Base-by-base conservation (phyloP, 2,329 filamentous ascomycete species). In the Pseudocercospora macadamiae region DNA sequence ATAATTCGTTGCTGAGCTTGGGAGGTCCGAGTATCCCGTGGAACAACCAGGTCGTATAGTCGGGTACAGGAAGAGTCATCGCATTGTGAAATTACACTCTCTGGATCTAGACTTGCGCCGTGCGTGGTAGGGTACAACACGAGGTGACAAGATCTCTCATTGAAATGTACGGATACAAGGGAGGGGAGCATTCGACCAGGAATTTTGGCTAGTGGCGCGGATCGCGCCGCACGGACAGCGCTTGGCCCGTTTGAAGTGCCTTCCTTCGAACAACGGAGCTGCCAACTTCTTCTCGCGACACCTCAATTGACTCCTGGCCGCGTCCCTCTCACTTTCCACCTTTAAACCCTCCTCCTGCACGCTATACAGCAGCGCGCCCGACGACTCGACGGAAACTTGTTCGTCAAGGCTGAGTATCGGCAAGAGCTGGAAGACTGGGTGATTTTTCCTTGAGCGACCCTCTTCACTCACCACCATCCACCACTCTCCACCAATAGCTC, bases 361-460 rank as follows among this genome's bases (percentile, higher is more conserved):
- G 21, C 23, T 26, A n/a, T n/a, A n/a, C n/a, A n/a, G n/a, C n/a
- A n/a, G n/a, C 42, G 26, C 4, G 42, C 42, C 19, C 42, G 23
- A 16, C 42, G 21, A 45, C 39, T n/a, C 21, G 42, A 14, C 42
- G 23, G 42, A 45, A 7, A 47, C 21, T 47, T 26, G 19, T 12
- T 19, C 42, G 8, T 21, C 42, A 47, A 47, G 42, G 47, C 47
- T 49, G 47, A 49, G 47, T 49, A 49, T 49, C 25, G 26, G 47
- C 26, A 34, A 49, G 47, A 18, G 26, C 47, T 28, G 26, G 47
- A 49, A 49, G 47, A 32, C 47, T 49, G 47, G n/a, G 26, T 32
- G 47, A 49, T 49, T 49, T 49, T 49, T 49, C 45, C 45, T 49
- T 49, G 45, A 49, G 45, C 45, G 45, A 49, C 26, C 47, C n/a